Percentiles rank a stretch among this genome's conserved stretches.
phyloP scores from a whole-genome alignment of 2,329 filamentous ascomycete species.

The Fusarium citri region DNA sequence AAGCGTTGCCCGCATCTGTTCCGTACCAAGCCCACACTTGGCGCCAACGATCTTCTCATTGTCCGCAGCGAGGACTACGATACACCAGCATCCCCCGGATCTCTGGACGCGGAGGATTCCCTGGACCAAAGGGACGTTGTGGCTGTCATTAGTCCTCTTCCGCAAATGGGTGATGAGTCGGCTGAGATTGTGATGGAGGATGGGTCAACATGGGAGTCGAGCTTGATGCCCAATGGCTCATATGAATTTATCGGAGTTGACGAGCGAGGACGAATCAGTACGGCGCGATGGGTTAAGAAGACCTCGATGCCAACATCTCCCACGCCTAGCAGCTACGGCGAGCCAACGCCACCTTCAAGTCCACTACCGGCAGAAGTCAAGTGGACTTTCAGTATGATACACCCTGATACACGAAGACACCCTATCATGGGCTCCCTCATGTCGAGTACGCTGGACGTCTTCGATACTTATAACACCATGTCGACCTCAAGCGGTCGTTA shows the following conservation, averaged over 20 bases:
- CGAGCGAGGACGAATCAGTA: conserved; percentile 67
- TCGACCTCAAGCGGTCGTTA: conserved; percentile 62
- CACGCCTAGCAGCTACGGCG: conserved; percentile 31
- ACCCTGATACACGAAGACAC: conserved; percentile 75
- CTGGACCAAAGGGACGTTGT: conserved; percentile 66
- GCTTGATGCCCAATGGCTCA: conserved; percentile 64
- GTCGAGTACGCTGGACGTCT: conserved; percentile 72
- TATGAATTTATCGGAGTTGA: conserved; percentile 75
- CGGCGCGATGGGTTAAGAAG: conserved; percentile 76
- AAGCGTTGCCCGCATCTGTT: conserved; percentile 74
- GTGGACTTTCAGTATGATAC: conserved; percentile 83
- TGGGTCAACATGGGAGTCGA: conserved; percentile 69
- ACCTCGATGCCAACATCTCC: conserved; percentile 39
- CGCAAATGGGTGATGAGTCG: conserved; percentile 61
- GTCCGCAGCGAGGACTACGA: conserved; percentile 77
- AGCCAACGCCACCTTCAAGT: conserved; percentile 41
- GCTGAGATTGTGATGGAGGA: conserved; percentile 75
- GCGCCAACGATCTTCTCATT: conserved; percentile 76
- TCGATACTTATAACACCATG: conserved; percentile 73
- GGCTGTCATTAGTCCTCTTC: conserved; percentile 74
- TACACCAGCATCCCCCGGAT: conserved; percentile 37
- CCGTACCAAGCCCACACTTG: conserved; percentile 70
- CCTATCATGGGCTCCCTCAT: conserved; percentile 79
- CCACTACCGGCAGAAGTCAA: conserved; percentile 58
- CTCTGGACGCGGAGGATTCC: conserved; percentile 59